phyloP scores from a whole-genome alignment of 257 asterid genomes.

The Orobanche coerulescens region DNA sequence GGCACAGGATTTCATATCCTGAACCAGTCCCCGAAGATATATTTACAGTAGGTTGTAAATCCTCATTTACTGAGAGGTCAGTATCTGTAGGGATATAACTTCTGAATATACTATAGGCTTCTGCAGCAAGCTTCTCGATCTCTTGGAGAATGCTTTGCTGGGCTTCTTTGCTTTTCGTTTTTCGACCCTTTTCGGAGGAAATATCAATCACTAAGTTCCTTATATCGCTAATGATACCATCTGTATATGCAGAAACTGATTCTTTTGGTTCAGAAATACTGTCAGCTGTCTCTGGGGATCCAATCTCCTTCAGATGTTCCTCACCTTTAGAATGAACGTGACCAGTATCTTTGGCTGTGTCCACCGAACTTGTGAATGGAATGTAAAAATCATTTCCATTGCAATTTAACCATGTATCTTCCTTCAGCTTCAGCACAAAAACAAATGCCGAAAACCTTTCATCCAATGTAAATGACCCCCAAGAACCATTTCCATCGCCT shows the following conservation, averaged over 20 bases:
- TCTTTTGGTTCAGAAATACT: slow-evolving; percentile 30
- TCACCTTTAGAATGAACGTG: slow-evolving; percentile 26
- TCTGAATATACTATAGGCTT: slow-evolving; percentile 89
- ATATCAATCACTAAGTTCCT: slow-evolving; percentile 61
- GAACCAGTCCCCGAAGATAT: slow-evolving; percentile 83
- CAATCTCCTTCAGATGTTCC: slow-evolving; percentile 24
- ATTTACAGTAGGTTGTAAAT: slow-evolving; percentile 30
- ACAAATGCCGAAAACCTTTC: slow-evolving; percentile 48
- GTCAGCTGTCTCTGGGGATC: slow-evolving; percentile 24
- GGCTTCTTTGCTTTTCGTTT: slow-evolving; percentile 50
- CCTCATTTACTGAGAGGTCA: slow-evolving; percentile 37
- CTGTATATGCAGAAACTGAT: slow-evolving; percentile 41
- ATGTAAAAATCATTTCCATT: slow-evolving; percentile 70
- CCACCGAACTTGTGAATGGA: slow-evolving; percentile 42
- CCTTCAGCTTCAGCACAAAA: slow-evolving; percentile 77
- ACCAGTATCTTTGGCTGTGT: slow-evolving; percentile 21
- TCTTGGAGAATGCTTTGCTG: slow-evolving; percentile 91
- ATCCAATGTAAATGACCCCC: slow-evolving; percentile 62
- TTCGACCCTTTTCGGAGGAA: slow-evolving; percentile 54
- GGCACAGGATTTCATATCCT: slow-evolving; percentile 81
- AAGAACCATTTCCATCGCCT: slow-evolving; percentile 46
- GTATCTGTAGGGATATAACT: slow-evolving; percentile 45
- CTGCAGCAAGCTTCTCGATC: slow-evolving; percentile 98
- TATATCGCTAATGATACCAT: slow-evolving; percentile 72
- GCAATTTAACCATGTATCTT: slow-evolving; percentile 65